Conservation (phyloP, 2,329 filamentous ascomycete genomes). For the Cryphonectria carpinicola region DNA sequence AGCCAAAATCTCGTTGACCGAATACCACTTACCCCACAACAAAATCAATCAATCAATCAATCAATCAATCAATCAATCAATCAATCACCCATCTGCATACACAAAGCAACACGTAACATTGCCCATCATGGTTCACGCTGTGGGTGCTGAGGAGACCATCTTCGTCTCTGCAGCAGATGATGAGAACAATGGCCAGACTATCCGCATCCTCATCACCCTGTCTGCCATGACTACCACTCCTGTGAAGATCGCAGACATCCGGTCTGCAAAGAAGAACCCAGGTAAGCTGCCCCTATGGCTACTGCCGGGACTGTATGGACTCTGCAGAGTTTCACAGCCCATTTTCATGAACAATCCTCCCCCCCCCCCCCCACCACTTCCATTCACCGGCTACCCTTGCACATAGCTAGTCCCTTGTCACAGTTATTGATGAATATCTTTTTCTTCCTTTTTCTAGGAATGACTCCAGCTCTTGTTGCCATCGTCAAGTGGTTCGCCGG, state of each 20-base stretch:
- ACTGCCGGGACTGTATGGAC: no score
- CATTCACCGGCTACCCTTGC: no score
- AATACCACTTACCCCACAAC: neutral
- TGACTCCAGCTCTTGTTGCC: conserved; percentile 64
- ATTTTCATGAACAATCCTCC: neutral
- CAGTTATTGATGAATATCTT: neutral
- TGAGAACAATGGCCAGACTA: conserved; percentile 65
- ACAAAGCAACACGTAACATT: neutral
- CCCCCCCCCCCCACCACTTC: neutral
- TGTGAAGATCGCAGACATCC: conserved; percentile 57
- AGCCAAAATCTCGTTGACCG: neutral
- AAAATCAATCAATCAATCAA: no score
- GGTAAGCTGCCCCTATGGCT: conserved; percentile 12
- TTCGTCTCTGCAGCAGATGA: conserved; percentile 60
- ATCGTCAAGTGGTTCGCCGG: conserved; percentile 58
- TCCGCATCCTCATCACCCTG: conserved; percentile 59
- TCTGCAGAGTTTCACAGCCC: no score
- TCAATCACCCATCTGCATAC: neutral
- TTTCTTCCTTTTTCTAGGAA: conserved; percentile 43
- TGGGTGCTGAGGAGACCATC: conserved; percentile 36
- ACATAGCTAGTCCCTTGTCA: neutral
- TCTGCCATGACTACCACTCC: conserved; percentile 59
- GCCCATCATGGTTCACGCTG: conserved; percentile 16
- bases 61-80: no score
- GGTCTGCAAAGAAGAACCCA: conserved; percentile 52